A percentile compares a stretch with the other conserved stretches of the same genome.
phyloP scores from a whole-genome alignment of 2,329 filamentous ascomycete species.

The Emergomyces pasteurianus region DNA sequence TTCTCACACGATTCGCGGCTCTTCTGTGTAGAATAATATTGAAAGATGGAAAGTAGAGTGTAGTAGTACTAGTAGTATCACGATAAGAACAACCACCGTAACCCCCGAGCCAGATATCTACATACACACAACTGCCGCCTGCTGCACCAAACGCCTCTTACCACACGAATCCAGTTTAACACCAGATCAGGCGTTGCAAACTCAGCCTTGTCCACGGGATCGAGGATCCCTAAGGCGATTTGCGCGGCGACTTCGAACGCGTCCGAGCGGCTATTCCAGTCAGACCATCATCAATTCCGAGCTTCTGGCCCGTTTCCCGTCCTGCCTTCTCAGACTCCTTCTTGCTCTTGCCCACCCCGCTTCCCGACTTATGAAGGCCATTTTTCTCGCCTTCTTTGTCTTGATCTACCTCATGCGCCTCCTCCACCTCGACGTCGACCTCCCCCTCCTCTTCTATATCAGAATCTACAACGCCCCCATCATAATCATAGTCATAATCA shows the following conservation, averaged over 20 bases:
- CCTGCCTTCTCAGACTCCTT: not conserved
- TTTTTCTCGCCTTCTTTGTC: not conserved
- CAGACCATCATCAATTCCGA: not conserved
- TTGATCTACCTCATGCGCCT: not conserved
- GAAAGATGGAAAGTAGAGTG: too few species aligned
- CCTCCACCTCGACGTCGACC: not conserved
- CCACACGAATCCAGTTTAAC: not conserved
- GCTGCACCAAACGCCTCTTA: too few species aligned
- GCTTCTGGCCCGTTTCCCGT: not conserved
- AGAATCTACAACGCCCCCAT: constrained; percentile 6
- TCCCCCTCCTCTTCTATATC: not conserved
- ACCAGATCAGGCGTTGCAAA: not conserved
- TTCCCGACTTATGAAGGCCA: not conserved
- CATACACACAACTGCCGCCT: too few species aligned
- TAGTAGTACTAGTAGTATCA: too few species aligned
- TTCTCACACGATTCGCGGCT: too few species aligned
- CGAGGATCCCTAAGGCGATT: not conserved
- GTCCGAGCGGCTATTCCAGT: not conserved
- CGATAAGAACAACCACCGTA: too few species aligned
- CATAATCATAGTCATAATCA: too few species aligned
- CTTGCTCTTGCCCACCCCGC: not conserved
- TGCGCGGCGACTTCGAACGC: not conserved
- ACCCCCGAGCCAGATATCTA: too few species aligned
- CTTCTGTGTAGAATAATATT: too few species aligned
- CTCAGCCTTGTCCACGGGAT: not conserved